Conservation (phyloP, 306 rosid species). For the Cercis canadensis region DNA sequence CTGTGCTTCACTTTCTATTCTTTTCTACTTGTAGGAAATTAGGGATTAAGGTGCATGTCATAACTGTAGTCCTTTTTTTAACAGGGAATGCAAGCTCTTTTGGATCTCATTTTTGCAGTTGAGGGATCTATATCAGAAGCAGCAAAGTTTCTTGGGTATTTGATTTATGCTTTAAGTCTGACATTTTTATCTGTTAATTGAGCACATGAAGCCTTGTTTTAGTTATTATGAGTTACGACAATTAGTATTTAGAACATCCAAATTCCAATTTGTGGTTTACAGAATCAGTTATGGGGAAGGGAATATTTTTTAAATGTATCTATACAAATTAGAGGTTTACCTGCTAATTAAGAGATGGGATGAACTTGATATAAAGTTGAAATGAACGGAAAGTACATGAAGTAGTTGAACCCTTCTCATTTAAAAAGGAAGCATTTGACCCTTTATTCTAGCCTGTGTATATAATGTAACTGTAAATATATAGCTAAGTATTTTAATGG, state of each 20-base stretch:
- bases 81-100: conserved; percentile 95
- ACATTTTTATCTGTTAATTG: not conserved
- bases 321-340: conserved; percentile 12
- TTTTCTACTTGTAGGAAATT: not conserved
- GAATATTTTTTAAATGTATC: not conserved
- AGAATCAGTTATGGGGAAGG: conserved; percentile 4
- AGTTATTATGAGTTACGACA: conserved; percentile 6
- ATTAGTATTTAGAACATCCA: not conserved
- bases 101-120: conserved; percentile 82
- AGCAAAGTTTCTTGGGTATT: conserved; percentile 85
- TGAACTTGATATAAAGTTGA: conserved; percentile 14
- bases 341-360: conserved; percentile 2
- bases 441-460: conserved; percentile 8
- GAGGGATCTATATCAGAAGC: conserved; percentile 85
- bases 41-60: not conserved
- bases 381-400: conserved; percentile 12
- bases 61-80: conserved; percentile 20
- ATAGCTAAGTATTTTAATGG: not conserved
- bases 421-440: conserved; percentile 14
- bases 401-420: conserved; percentile 14
- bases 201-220: conserved; percentile 9
- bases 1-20: not conserved
- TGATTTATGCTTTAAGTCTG: conserved; percentile 28
- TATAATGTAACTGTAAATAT: conserved; percentile 2
- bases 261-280: not conserved